Percentiles rank a stretch among this genome's conserved stretches.
Conservation (phyloP, 129 eudicot genomes). For the Sambucus nigra region DNA sequence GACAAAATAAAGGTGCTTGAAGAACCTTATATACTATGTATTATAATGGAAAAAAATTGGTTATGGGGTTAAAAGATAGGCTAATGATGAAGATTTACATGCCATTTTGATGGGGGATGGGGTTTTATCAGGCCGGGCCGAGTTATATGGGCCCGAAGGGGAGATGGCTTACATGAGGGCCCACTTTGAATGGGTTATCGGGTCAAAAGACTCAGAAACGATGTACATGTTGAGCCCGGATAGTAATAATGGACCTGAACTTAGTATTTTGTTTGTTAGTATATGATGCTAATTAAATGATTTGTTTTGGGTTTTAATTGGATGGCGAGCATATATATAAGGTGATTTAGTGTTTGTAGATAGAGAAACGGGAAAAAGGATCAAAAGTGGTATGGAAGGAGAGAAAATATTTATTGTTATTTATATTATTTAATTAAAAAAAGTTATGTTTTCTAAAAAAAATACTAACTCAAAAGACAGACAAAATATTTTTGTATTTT, state of each 20-base stretch:
- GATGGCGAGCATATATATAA: not conserved
- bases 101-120: constrained; percentile 72
- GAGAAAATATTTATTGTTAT: too few species aligned
- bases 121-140: constrained; percentile 39
- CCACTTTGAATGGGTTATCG: constrained; percentile 62
- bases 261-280: constrained; percentile 64
- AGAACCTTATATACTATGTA: constrained; percentile 61
- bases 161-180: constrained; percentile 71
- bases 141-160: constrained; percentile 44
- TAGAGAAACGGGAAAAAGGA: not conserved
- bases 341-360: constrained; percentile 5
- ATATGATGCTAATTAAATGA: constrained; percentile 7
- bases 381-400: too few species aligned
- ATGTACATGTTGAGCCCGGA: constrained; percentile 74
- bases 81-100: constrained; percentile 51
- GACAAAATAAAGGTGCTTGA: constrained; percentile 46
- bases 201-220: constrained; percentile 66
- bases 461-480: too few species aligned
- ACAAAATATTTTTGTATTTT: too few species aligned
- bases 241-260: constrained; percentile 62
- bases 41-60: constrained; percentile 63
- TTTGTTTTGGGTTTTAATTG: not conserved
- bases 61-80: constrained; percentile 45
- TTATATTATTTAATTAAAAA: too few species aligned
- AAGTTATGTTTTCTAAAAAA: too few species aligned